These are phyloP conservation scores for Beauveria rudraprayagi DNA, from an alignment of 2,329 filamentous ascomycete genomes.

Conservation along the genomic window DNA sequence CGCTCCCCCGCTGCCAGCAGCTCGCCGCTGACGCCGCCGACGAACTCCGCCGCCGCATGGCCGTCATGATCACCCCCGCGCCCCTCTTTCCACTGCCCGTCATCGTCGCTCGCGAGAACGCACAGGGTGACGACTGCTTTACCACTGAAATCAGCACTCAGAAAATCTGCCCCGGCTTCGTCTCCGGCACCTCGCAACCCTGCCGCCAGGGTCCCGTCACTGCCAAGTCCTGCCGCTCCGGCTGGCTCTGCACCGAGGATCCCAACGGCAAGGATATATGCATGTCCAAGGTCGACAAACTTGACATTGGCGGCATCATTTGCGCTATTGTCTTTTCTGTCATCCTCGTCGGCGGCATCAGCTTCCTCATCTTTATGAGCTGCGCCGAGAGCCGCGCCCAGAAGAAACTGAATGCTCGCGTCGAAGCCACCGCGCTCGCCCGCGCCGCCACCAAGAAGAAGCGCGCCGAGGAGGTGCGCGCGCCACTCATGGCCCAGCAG, in stretches of 20 bases:
- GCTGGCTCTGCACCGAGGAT: constrained; percentile 37
- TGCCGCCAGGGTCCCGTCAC: constrained; percentile 31
- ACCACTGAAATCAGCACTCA: constrained; percentile 28
- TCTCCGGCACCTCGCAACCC: constrained; percentile 27
- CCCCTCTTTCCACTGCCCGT: neutral
- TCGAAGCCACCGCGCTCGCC: constrained; percentile 43
- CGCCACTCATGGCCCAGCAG: constrained; percentile 29
- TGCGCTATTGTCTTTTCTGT: constrained; percentile 39
- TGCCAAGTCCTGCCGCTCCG: constrained; percentile 32
- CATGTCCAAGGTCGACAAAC: constrained; percentile 30
- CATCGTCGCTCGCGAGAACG: constrained; percentile 12
- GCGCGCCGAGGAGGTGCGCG: constrained; percentile 25
- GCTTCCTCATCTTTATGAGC: constrained; percentile 41
- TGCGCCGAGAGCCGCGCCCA: constrained; percentile 40
- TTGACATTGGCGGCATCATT: constrained; percentile 38
- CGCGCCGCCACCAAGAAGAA: constrained; percentile 39
- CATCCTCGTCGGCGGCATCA: constrained; percentile 30
- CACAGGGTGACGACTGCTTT: constrained; percentile 24
- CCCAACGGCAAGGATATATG: constrained; percentile 28
- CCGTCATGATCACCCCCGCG: constrained; percentile 13
- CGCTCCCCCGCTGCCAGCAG: constrained; percentile 26
- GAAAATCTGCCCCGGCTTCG: constrained; percentile 31
- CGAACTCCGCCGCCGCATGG: constrained; percentile 14
- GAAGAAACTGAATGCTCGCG: constrained; percentile 34
- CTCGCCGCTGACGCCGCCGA: constrained; percentile 14